Evolutionary conservation across 2,329 filamentous ascomycete species (phyloP).

Genomic region (Zasmidium citrigriseum): DNA sequence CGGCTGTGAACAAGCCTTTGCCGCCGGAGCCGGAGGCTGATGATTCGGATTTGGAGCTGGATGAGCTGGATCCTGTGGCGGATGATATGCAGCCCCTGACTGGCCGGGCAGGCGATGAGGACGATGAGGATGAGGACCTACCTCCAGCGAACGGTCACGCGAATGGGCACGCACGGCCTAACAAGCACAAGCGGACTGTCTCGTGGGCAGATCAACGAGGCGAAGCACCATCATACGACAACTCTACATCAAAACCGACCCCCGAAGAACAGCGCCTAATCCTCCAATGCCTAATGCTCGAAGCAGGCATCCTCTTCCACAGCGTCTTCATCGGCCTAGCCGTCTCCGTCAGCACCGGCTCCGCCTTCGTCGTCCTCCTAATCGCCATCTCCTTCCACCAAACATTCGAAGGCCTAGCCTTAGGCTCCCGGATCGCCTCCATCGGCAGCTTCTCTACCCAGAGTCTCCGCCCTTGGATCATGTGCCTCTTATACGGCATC

Average conservation of each 20-base stretch:
- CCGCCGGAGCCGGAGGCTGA: constrained; percentile 32
- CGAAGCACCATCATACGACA: constrained; percentile 12
- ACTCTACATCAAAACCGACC: constrained; percentile 2
- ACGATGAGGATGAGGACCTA: constrained; percentile 17
- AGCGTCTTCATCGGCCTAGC: constrained; percentile 76
- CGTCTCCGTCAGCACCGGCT: constrained; percentile 66
- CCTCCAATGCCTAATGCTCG: constrained; percentile 72
- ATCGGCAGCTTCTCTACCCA: constrained; percentile 70
- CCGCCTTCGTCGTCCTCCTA: constrained; percentile 65
- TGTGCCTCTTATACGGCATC: constrained; percentile 65
- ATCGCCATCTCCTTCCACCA: constrained; percentile 73
- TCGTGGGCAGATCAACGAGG: constrained; percentile 21
- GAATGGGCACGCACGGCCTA: constrained; percentile 14
- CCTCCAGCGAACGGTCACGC: constrained; percentile 15
- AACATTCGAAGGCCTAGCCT: constrained; percentile 68
- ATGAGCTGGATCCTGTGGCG: constrained; percentile 34
- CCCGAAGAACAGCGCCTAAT: constrained; percentile 61
- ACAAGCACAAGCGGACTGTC: constrained; percentile 17
- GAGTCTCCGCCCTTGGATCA: constrained; percentile 73
- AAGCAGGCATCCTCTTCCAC: constrained; percentile 78
- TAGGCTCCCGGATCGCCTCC: constrained; percentile 70
- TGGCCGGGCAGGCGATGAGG: constrained; percentile 8
- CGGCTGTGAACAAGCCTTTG: constrained; percentile 33
- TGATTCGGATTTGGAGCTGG: constrained; percentile 36
- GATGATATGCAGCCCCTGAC: constrained; percentile 29